phyloP scores from a whole-genome alignment of 2,329 filamentous ascomycete species.

The Cladosporium sphaerospermum region DNA sequence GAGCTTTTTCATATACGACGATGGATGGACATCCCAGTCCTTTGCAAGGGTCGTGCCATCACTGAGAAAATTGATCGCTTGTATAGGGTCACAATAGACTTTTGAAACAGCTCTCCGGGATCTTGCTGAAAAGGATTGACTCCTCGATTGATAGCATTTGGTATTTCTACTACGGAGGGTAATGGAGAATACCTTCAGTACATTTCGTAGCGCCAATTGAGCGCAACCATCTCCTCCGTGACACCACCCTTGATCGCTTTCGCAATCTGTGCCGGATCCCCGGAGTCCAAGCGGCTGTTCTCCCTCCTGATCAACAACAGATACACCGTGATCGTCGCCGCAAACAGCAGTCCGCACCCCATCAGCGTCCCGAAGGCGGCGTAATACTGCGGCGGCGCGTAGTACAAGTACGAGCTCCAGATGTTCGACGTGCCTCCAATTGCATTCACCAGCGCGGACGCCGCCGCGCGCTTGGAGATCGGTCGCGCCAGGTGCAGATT shows the following conservation, averaged over 20 bases:
- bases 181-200: constrained; percentile 14
- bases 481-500: constrained; percentile 35
- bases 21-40: too few relatives aligned
- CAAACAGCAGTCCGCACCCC: constrained; percentile 31
- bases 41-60: too few relatives aligned
- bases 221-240: constrained; percentile 39
- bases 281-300: constrained; percentile 35
- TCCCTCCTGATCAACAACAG: constrained; percentile 35
- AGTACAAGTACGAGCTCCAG: constrained; percentile 39
- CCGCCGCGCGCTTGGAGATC: constrained; percentile 36
- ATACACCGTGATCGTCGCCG: constrained; percentile 32
- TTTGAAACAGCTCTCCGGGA: too few relatives aligned
- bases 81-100: too few relatives aligned
- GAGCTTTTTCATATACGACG: too few relatives aligned
- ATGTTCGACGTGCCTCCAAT: constrained; percentile 36
- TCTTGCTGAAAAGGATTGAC: too few relatives aligned
- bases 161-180: too few relatives aligned
- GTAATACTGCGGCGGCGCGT: constrained; percentile 34
- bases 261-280: constrained; percentile 30
- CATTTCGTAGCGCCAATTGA: constrained; percentile 42
- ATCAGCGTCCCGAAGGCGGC: constrained; percentile 38
- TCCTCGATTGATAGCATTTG: too few relatives aligned
- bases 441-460: constrained; percentile 40
- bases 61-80: too few relatives aligned
- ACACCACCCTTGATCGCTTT: constrained; percentile 39